Evolutionary conservation across 495 filamentous ascomycete genomes (phyloP).

Genomic region (Aspergillus egyptiacus): DNA sequence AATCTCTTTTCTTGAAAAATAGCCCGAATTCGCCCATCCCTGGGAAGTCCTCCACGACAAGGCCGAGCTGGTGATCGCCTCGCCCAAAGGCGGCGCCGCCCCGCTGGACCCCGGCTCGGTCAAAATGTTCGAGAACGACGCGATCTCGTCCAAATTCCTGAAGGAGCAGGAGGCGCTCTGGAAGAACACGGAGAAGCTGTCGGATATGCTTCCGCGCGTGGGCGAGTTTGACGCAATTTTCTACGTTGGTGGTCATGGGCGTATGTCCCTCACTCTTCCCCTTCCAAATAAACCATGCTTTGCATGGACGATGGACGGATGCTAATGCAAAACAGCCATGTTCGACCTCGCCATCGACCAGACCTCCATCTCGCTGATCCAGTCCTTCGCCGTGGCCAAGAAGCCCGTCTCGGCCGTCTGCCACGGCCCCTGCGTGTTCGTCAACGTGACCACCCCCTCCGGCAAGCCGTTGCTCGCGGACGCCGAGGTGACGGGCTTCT

Average conservation of each 20-base stretch:
- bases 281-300: no score
- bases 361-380: slow-evolving; percentile 49
- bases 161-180: slow-evolving; percentile 49
- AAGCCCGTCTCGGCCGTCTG: slow-evolving; percentile 64
- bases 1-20: background rate
- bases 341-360: slow-evolving; percentile 48
- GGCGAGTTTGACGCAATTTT: slow-evolving; percentile 63
- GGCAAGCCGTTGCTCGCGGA: slow-evolving; percentile 50
- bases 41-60: slow-evolving; percentile 53
- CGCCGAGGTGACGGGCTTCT: slow-evolving; percentile 60
- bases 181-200: slow-evolving; percentile 55
- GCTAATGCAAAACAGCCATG: slow-evolving; percentile 48
- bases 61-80: slow-evolving; percentile 54
- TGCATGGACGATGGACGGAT: no score
- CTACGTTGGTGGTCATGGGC: slow-evolving; percentile 74
- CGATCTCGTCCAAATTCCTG: slow-evolving; percentile 46
- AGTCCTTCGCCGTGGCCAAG: slow-evolving; percentile 53
- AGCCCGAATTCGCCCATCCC: slow-evolving; percentile 71
- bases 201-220: slow-evolving; percentile 44
- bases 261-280: slow-evolving; percentile 32
- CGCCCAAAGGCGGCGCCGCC: slow-evolving; percentile 60
- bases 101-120: slow-evolving; percentile 63
- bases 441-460: slow-evolving; percentile 47
- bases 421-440: slow-evolving; percentile 59
- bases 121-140: slow-evolving; percentile 53